Evolutionary conservation across 2,329 filamentous ascomycete species (phyloP), one percentile per base, ranked within the genome.

Genomic region (Xylariaceae sp.): DNA sequence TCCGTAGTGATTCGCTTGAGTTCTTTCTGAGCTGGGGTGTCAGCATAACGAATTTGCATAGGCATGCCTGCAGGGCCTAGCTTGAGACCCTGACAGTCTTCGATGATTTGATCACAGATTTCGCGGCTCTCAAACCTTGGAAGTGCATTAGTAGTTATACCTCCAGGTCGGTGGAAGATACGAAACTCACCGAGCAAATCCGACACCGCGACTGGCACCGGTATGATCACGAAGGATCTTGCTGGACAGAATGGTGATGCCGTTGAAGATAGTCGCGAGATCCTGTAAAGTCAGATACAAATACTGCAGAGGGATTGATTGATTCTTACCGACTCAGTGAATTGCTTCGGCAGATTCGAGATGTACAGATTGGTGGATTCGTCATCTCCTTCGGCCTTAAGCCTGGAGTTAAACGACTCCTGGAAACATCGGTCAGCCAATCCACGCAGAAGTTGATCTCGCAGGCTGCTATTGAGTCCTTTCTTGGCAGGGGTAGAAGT

Each of bases 371-470:
- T 99, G 65, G 94, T 97, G 51, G 95, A 97, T 48, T 76, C 71
- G 55, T 89, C 89, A 70, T 99, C 93, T 58, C 92, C 89, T 71
- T 97, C 90, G 51, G 94, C 93, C 82, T 99, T 97, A 69, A 99
- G 88, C 68, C 95, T 92, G 67, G 92, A 92, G 75, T 99, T 99
- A 78, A 97, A 97, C 17, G 93, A 97, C 79, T 97, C 94, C 89
- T 95, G 68, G 64, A 4, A 30, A 5, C 4, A 30, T 30, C 23
- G 23, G 23, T 30, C 23, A 30, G 23, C 23, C 23, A 30, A 30
- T 4, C 5, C 23, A 30, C 23, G 23, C 23, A 30, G 23, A 5
- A 30, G 23, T 30, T 30, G 23, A 5, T 30, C 23, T 55, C 60
- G 58, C 13, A 53, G 23, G 39, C 8, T 44, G 57, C 13, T 55